Evolutionary conservation across 768 basidiomycete species (phyloP).

Genomic region (Clavulina sp.): DNA sequence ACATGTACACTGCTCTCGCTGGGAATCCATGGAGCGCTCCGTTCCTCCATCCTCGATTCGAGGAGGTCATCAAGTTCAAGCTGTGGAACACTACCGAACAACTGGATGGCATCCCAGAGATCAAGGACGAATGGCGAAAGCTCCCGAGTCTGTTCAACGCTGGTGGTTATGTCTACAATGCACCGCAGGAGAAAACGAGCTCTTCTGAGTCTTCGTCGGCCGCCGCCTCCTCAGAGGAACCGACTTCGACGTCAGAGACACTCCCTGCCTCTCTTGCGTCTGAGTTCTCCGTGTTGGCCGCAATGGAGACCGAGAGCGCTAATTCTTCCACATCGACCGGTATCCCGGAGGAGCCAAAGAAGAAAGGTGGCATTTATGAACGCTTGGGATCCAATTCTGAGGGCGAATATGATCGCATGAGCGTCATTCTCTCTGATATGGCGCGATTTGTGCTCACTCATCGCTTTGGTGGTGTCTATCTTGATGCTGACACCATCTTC

Average conservation of each 20-base stretch:
- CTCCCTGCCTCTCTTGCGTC: conserved; percentile 13
- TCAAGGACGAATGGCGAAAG: conserved; percentile 77
- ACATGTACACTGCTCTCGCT: conserved; percentile 69
- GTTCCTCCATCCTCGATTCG: conserved; percentile 84
- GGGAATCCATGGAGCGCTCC: conserved; percentile 87
- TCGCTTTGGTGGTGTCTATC: conserved; percentile 88
- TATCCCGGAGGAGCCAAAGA: conserved; percentile 9
- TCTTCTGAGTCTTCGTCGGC: background rate
- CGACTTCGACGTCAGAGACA: background rate
- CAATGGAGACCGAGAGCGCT: conserved; percentile 9
- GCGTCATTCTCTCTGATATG: conserved; percentile 91
- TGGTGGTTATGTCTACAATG: conserved; percentile 55
- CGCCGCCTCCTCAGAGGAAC: conserved; percentile 17
- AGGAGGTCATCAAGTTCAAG: conserved; percentile 84
- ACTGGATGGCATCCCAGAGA: conserved; percentile 76
- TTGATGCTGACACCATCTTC: conserved; percentile 92
- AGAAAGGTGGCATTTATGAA: conserved; percentile 39
- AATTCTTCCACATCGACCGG: conserved; percentile 12
- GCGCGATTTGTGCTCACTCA: conserved; percentile 95
- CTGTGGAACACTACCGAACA: conserved; percentile 99
- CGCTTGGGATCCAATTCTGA: conserved; percentile 81
- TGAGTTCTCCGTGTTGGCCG: too few species aligned
- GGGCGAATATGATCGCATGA: conserved; percentile 74
- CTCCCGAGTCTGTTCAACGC: conserved; percentile 75
- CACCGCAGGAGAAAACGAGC: conserved; percentile 25